phyloP scores from a whole-genome alignment of 176 grass and related monocot genomes.

The bread wheat (Triticum aestivum) region IWGSC_CS_RefSeq_v2.1 NC_057798.1:222348955-222349454 shows the following conservation, averaged over 20 bases:
- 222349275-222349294: slow-evolving; percentile 50
- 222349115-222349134: slow-evolving; percentile 11
- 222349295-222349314: slow-evolving; percentile 38
- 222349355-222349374: background rate
- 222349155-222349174: slow-evolving; percentile 33
- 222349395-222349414: background rate
- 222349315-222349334: background rate
- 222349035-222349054: slow-evolving; percentile 11
- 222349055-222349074: slow-evolving; percentile 14
- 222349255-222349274: slow-evolving; percentile 47
- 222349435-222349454: slow-evolving; percentile 23
- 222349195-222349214: slow-evolving; percentile 59
- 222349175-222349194: slow-evolving; percentile 32
- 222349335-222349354: background rate
- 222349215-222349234: slow-evolving; percentile 56
- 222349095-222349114: slow-evolving; percentile 11
- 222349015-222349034: slow-evolving; percentile 16
- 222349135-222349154: slow-evolving; percentile 60
- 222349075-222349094: slow-evolving; percentile 8
- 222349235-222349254: slow-evolving; percentile 59
- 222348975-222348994: background rate
- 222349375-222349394: background rate
- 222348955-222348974: slow-evolving; percentile 12
- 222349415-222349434: slow-evolving; percentile 2
- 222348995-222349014: slow-evolving; percentile 16